Base-by-base conservation (phyloP, 2,329 filamentous ascomycete species). In the Chaetoscypha palmicola region DNA sequence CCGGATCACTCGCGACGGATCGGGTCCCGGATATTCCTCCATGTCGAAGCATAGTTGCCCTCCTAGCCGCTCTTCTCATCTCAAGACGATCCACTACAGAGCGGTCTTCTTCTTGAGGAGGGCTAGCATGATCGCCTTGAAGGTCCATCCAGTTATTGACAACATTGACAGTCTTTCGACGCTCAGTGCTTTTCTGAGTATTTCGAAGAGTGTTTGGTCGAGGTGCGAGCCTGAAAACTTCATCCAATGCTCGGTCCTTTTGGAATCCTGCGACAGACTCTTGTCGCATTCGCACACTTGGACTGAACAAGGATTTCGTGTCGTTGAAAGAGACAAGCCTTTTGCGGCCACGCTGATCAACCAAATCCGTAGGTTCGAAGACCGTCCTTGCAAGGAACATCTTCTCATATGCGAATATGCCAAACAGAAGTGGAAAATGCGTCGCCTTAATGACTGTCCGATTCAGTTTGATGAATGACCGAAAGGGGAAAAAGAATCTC, bases 61-160 rank as follows among this genome's bases (percentile, higher is more conserved):
- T 53, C 20, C 55, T 50, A 55, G 23, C 66, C 63, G 48, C 48
- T 42, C 50, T 47, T 38, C 52, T 52, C 45, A 65, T 64, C 56
- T 83, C 80, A 1, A 83, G 63, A 34, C 69, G 68, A 53, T 80
- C 76, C 2, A 81, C 66, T 9, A 78, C 67, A 2, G 73, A 74
- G 8, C 69, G 70, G 43, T 79, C 73, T 54, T 82, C 73, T 55
- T 83, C 79, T 48, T 75, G 68, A 7, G 79, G 79, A 11, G 77
- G 73, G 46, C 67, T 70, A 19, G 71, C 68, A 38, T 69, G 69
- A 5, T 70, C 73, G 31, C 74, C 73, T 23, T 79, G 72, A 50
- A 76, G 75, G 34, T 89, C 86, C 86, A 96, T 95, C 90, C 90
- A 96, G 54, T 86, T 82, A 21, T 84, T 81, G 40, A 96, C 89